Conservation (phyloP, 371 early-diverging fungal species). For the Mucor indicus region DNA sequence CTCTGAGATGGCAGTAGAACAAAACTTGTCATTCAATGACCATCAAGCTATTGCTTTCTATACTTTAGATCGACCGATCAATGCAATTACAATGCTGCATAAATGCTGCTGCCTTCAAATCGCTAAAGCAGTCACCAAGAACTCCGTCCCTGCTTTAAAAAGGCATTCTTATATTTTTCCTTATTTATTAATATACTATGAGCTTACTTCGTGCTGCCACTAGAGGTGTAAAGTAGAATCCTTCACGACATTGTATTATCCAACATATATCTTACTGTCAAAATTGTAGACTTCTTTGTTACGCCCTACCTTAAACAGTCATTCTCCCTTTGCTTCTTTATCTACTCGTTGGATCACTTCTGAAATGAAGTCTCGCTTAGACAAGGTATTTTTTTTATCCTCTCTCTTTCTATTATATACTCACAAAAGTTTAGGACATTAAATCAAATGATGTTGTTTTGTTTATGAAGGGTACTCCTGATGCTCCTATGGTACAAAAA, state of each 20-base stretch:
- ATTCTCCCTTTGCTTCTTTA: constrained; percentile 21
- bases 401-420: background rate
- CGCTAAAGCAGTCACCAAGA: too few species aligned
- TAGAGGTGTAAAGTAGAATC: constrained; percentile 31
- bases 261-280: background rate
- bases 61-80: too few species aligned
- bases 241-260: background rate
- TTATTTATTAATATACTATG: constrained; percentile 26
- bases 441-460: constrained; percentile 72
- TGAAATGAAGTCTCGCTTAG: constrained; percentile 62
- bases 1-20: too few species aligned
- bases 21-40: too few species aligned
- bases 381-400: constrained; percentile 36
- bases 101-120: too few species aligned
- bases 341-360: constrained; percentile 83
- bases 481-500: constrained; percentile 58
- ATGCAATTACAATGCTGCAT: too few species aligned
- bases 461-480: constrained; percentile 96
- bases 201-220: constrained; percentile 56
- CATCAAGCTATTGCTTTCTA: too few species aligned
- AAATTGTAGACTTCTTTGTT: constrained; percentile 31
- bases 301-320: constrained; percentile 32
- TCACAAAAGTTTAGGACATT: constrained; percentile 48
- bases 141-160: too few species aligned
- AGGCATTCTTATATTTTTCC: background rate